Base-by-base conservation (phyloP, 176 grass and related monocot genomes). In the Carex parvula region DNA sequence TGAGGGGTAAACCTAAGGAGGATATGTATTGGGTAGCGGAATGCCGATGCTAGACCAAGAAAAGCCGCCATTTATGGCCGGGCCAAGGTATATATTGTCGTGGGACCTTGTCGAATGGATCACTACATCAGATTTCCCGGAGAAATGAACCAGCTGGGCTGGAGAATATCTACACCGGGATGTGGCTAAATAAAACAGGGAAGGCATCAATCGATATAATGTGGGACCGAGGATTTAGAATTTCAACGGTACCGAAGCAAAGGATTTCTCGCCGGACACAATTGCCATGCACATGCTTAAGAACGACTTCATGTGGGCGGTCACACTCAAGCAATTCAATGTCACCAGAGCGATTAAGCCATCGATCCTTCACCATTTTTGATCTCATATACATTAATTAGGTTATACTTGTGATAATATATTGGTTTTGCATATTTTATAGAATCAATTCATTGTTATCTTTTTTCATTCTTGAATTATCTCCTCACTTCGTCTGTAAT, bases 231-330 rank as follows among this genome's bases (percentile, higher is more conserved):
- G 89, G 41, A 93, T 98, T 84, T 94, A 98, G 70, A 88, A 98
- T 88, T 98, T 90, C 84, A 85, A 84, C 70, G 60, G 83, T 80
- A 62, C 85, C 24, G 32, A 87, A 83, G 79, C 89, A n/a, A 91
- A 93, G 81, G 67, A 64, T 13, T 90, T 94, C 62, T 41, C 76
- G 74, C 89, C 87, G 0, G 91, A 84, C 46, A 91, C 88, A 84
- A 85, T 98, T 32, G 95, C 92, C 65, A 92, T 98, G 82, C 95
- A 98, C 88, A 77, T 83, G 17, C 87, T 98, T 79, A 98, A 98
- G 87, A 81, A 64, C 39, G 88, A 93, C 73, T 64, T 67, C 6
- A 65, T 84, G 9, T 98, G 95, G 95, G 92, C 89, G 0, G 85
- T 60, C 79, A 83, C 92, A 22, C 87, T 98, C 64, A 73, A 70